Percentiles rank a stretch among this genome's conserved stretches.
Conservation (phyloP, 441 rosid species). For the Populus hybrid region DNA sequence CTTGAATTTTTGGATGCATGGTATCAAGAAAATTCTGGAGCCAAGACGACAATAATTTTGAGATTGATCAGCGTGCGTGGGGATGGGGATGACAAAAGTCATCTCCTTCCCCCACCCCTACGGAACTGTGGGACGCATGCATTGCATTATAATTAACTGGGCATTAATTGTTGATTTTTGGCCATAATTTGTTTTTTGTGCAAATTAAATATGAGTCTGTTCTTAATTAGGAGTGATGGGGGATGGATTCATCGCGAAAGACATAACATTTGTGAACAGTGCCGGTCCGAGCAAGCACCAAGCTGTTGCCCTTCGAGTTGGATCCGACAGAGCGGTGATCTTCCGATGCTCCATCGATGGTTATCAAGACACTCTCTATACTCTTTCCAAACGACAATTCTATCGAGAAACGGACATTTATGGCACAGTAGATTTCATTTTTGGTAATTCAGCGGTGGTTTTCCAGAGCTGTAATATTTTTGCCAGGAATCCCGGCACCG, state of each 20-base stretch:
- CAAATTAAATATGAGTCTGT: not conserved
- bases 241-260: conserved; percentile 65
- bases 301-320: conserved; percentile 74
- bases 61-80: no score
- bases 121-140: no score
- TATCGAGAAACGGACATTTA: conserved; percentile 59
- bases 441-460: conserved; percentile 66
- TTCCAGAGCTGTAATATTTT: conserved; percentile 64
- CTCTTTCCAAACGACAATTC: conserved; percentile 60
- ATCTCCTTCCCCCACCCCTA: not conserved
- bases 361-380: conserved; percentile 66
- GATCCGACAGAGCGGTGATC: conserved; percentile 64
- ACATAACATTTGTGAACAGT: conserved; percentile 55
- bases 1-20: no score
- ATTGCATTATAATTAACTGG: not conserved
- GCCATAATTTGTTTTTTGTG: not conserved
- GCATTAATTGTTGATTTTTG: not conserved
- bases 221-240: conserved; percentile 34
- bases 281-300: conserved; percentile 68
- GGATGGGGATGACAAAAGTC: not conserved
- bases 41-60: no score
- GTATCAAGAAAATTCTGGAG: no score
- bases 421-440: conserved; percentile 73
- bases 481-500: conserved; percentile 37
- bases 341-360: conserved; percentile 56